phyloP scores from a whole-genome alignment of 345 rosid genomes.

The Odontarrhena argentea region DNA sequence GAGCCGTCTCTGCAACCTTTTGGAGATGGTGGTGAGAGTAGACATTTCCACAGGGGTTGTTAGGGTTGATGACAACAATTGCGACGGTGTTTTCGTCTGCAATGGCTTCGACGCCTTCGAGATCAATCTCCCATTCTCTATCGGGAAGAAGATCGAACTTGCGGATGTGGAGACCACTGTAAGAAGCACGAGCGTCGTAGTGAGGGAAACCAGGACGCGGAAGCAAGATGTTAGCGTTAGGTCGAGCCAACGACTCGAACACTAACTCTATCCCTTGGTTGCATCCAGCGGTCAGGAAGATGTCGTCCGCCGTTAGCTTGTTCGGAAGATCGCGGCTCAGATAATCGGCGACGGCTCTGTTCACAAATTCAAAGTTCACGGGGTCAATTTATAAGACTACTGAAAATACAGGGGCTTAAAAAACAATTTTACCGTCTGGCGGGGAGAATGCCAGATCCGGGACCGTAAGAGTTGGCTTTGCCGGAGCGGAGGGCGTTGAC shows the following conservation, averaged over 20 bases:
- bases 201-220: conserved; percentile 49
- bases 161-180: conserved; percentile 48
- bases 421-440: conserved; percentile 53
- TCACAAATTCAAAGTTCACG: not conserved
- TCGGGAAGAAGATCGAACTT: conserved; percentile 63
- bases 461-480: conserved; percentile 51
- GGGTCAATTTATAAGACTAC: not conserved
- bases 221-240: conserved; percentile 56
- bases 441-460: conserved; percentile 55
- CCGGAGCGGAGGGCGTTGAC: conserved; percentile 55
- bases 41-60: conserved; percentile 51
- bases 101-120: conserved; percentile 50
- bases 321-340: conserved; percentile 52
- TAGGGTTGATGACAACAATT: conserved; percentile 54
- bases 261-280: conserved; percentile 57
- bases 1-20: conserved; percentile 63
- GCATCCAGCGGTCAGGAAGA: conserved; percentile 56
- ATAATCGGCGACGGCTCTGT: conserved; percentile 61
- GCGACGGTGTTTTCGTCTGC: conserved; percentile 69
- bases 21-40: conserved; percentile 52
- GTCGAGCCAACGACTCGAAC: conserved; percentile 49
- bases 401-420: not conserved
- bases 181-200: conserved; percentile 46
- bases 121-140: conserved; percentile 64
- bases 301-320: conserved; percentile 55